A percentile compares a stretch with the other conserved stretches of the same genome.
Evolutionary conservation across 768 basidiomycete species (phyloP).

Genomic region (Termitomyces sp.): DNA sequence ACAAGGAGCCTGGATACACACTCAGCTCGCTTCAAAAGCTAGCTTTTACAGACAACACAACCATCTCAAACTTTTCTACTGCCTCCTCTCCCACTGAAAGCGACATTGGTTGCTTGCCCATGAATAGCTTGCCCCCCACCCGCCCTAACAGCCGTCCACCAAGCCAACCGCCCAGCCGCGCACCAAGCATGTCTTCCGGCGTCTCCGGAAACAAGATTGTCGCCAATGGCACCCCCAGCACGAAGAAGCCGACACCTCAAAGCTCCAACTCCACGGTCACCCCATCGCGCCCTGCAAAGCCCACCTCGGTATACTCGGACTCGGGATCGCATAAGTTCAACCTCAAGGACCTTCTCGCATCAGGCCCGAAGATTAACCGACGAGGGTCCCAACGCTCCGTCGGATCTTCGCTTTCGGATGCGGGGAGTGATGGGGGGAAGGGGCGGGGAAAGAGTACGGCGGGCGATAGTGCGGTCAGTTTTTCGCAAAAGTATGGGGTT

Average conservation of each 20-base stretch:
- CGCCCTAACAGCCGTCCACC: conserved; percentile 49
- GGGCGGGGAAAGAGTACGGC: conserved; percentile 34
- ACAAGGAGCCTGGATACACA: conserved; percentile 52
- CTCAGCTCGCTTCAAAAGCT: conserved; percentile 44
- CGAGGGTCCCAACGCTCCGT: conserved; percentile 69
- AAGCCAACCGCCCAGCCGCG: conserved; percentile 47
- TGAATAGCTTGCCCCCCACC: conserved; percentile 53
- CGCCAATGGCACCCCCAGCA: conserved; percentile 14
- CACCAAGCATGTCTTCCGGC: conserved; percentile 48
- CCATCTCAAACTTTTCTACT: conserved; percentile 34
- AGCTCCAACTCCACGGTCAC: conserved; percentile 15
- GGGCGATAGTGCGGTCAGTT: conserved; percentile 44
- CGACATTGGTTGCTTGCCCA: conserved; percentile 60
- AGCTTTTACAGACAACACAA: conserved; percentile 27
- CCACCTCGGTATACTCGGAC: conserved; percentile 50
- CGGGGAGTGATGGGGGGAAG: conserved; percentile 25
- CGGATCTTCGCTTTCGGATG: conserved; percentile 60
- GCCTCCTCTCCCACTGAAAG: conserved; percentile 49
- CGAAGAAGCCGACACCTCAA: conserved; percentile 24
- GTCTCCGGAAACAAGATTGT: conserved; percentile 35
- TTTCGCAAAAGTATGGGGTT: conserved; percentile 91
- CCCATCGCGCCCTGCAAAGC: conserved; percentile 27
- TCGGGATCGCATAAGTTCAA: conserved; percentile 73
- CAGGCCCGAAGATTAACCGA: conserved; percentile 73
- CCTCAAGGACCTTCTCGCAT: conserved; percentile 75